Evolutionary conservation across 306 rosid genomes (phyloP).

Genomic region (Malus sylvestris): DNA sequence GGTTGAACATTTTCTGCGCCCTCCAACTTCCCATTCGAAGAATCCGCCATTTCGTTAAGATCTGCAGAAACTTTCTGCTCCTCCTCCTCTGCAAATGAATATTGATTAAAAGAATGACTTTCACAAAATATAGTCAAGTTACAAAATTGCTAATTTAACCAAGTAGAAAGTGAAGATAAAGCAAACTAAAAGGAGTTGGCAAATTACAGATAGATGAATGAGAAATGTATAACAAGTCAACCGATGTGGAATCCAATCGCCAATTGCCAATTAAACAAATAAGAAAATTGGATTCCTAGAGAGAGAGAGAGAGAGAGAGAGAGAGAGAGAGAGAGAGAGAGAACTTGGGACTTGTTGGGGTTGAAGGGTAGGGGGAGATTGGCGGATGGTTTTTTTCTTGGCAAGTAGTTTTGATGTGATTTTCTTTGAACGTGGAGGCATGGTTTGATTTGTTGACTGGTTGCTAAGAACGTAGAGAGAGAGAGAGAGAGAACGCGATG

Average conservation of each 20-base stretch:
- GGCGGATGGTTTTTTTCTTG: slow-evolving; percentile 23
- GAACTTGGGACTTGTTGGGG: neutral
- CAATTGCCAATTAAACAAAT: neutral
- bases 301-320: neutral
- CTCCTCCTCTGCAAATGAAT: slow-evolving; percentile 18
- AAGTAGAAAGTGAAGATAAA: neutral
- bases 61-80: slow-evolving; percentile 3
- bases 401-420: slow-evolving; percentile 18
- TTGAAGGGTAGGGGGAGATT: slow-evolving; percentile 34
- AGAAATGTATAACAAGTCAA: neutral
- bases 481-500: neutral
- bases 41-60: slow-evolving; percentile 36
- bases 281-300: neutral
- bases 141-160: neutral
- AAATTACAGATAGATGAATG: slow-evolving; percentile 2
- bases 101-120: too few species aligned
- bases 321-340: neutral
- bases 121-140: neutral
- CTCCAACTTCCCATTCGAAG: slow-evolving; percentile 26
- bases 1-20: slow-evolving; percentile 23
- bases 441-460: slow-evolving; percentile 25
- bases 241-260: neutral
- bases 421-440: slow-evolving; percentile 23
- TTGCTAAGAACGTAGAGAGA: slow-evolving; percentile 12
- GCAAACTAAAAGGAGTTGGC: neutral